Evolutionary conservation across 2,329 filamentous ascomycete species (phyloP).

Genomic region (Fusarium mangiferae): DNA sequence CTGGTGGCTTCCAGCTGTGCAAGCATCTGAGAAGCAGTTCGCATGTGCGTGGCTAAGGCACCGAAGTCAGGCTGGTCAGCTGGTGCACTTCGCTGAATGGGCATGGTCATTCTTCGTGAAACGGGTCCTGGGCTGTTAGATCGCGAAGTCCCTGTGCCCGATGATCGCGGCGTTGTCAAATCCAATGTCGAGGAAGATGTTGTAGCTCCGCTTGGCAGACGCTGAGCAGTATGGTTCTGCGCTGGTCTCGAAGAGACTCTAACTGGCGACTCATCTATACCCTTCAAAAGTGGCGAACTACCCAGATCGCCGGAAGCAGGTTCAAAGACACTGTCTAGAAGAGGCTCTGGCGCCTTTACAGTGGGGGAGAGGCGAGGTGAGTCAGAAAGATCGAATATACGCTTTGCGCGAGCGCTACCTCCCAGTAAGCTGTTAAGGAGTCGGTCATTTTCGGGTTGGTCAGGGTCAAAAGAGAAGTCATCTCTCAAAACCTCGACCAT

Average conservation of each 20-base stretch:
- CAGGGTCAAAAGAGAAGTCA: conserved; percentile 85
- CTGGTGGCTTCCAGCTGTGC: conserved; percentile 84
- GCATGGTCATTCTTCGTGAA: conserved; percentile 69
- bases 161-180: conserved; percentile 73
- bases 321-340: conserved; percentile 82
- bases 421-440: conserved; percentile 68
- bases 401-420: conserved; percentile 66
- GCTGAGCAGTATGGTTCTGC: conserved; percentile 54
- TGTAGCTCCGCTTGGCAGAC: conserved; percentile 70
- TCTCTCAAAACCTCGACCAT: conserved; percentile 87
- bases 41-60: conserved; percentile 86
- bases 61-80: conserved; percentile 82
- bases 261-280: conserved; percentile 61
- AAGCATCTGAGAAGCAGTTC: conserved; percentile 87
- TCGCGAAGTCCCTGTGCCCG: conserved; percentile 73
- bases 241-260: conserved; percentile 44
- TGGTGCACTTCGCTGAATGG: conserved; percentile 63
- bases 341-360: conserved; percentile 55
- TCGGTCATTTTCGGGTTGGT: conserved; percentile 76
- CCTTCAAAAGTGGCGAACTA: conserved; percentile 74
- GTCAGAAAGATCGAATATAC: conserved; percentile 75
- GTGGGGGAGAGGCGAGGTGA: conserved; percentile 63
- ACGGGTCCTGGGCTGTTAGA: conserved; percentile 71
- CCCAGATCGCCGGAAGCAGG: conserved; percentile 82
- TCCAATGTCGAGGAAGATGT: conserved; percentile 70